phyloP scores from a whole-genome alignment of 345 rosid genomes.

The Punica granatum region DNA sequence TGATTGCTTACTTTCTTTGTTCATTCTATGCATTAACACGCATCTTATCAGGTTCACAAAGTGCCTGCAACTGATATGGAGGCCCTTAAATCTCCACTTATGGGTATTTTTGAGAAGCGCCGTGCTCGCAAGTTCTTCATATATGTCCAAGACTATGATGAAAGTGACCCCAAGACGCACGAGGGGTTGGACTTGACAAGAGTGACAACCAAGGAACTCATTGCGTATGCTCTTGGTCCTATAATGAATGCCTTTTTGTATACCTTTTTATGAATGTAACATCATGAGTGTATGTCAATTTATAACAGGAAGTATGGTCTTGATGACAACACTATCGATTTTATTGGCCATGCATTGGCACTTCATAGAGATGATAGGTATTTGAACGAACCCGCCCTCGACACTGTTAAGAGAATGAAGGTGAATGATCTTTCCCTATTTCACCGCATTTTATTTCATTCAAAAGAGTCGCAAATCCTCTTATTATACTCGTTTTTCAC shows the following conservation, averaged over 20 bases:
- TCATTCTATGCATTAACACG: neutral
- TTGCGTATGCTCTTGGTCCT: slow-evolving; percentile 52
- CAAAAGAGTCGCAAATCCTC: neutral
- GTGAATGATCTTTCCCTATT: slow-evolving; percentile 22
- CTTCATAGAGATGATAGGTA: slow-evolving; percentile 84
- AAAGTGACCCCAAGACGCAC: slow-evolving; percentile 78
- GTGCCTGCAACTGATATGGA: slow-evolving; percentile 98
- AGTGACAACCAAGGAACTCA: slow-evolving; percentile 72
- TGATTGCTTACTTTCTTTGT: neutral
- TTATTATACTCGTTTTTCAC: neutral
- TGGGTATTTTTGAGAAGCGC: slow-evolving; percentile 99
- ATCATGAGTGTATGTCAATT: neutral
- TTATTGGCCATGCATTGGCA: slow-evolving; percentile 95
- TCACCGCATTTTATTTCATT: neutral
- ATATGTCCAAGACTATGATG: slow-evolving; percentile 80
- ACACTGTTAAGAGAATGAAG: slow-evolving; percentile 96
- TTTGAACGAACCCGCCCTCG: slow-evolving; percentile 82
- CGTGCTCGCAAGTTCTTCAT: slow-evolving; percentile 87
- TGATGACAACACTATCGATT: slow-evolving; percentile 76
- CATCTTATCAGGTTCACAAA: slow-evolving; percentile 58
- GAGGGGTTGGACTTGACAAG: slow-evolving; percentile 91
- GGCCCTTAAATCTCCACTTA: slow-evolving; percentile 89
- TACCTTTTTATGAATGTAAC: neutral
- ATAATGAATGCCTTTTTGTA: slow-evolving; percentile 6
- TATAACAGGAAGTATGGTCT: slow-evolving; percentile 81